A percentile compares a stretch with the other conserved stretches of the same genome.
Conservation (phyloP, 148 eudicot genomes). For the Linanthus parryae region DNA sequence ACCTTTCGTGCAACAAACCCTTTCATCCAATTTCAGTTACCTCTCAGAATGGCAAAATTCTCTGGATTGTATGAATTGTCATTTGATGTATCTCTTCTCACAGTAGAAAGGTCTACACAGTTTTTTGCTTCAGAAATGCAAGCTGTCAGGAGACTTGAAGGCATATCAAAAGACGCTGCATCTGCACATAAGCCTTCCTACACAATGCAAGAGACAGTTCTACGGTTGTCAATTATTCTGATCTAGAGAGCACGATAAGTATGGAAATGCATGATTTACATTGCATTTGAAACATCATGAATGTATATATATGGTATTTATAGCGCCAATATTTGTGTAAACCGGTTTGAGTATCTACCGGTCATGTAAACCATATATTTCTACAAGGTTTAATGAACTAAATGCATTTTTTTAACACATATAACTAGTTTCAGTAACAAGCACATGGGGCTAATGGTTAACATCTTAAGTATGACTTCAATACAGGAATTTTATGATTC, state of each 20-base stretch:
- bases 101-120: constrained; percentile 71
- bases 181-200: constrained; percentile 96
- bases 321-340: too few species aligned
- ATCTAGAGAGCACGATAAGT: neutral
- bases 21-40: constrained; percentile 26
- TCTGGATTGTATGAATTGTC: constrained; percentile 79
- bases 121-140: constrained; percentile 89
- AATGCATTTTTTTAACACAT: too few species aligned
- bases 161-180: constrained; percentile 94
- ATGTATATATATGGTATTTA: too few species aligned
- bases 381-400: too few species aligned
- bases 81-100: constrained; percentile 68
- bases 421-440: too few species aligned
- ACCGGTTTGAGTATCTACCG: too few species aligned
- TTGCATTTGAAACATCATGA: too few species aligned
- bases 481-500: too few species aligned
- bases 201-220: neutral
- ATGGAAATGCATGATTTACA: constrained; percentile 2
- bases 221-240: neutral
- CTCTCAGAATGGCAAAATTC: constrained; percentile 94
- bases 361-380: too few species aligned
- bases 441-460: too few species aligned
- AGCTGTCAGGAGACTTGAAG: constrained; percentile 66
- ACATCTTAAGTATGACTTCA: too few species aligned
- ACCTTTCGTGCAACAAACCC: too few species aligned